Base-by-base conservation (phyloP, 2,329 filamentous ascomycete genomes). In the Escovopsis weberi region DNA sequence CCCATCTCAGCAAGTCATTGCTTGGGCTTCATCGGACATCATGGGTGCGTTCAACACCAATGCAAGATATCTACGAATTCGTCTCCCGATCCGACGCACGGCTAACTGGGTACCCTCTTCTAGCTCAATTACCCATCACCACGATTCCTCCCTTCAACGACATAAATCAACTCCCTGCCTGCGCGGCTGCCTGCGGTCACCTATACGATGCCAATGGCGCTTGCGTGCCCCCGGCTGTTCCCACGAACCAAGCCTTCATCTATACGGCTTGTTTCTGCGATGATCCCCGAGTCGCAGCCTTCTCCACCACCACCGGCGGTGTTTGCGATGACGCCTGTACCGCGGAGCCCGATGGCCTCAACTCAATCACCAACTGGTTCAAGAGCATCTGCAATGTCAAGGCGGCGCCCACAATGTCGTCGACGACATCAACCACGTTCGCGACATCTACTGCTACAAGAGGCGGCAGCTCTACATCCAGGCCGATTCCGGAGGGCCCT, bases 241-340 rank as follows among this genome's bases (percentile, higher is more conserved):
- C 70, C 5, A 58, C 62, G 6, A 67, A 69, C 40, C 66, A 69
- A 39, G 58, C 70, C 35, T 54, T 59, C 18, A 71, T 67, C 37
- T 85, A 82, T 58, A 67, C 75, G 41, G 66, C 69, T 33, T 93
- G 86, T 62, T 87, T 93, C 64, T 94, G 86, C 64, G 64, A 69
- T 51, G 76, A 81, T 40, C 49, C 67, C 11, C 64, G 70, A 19
- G 69, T 91, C 3, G 63, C 68, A 4, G 59, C 68, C 8, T 77
- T 86, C 43, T 71, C 73, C 30, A 63, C 65, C 10, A 71, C 68
- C 32, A 67, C 71, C 4, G 62, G 67, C 4, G 74, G 74, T 4
- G 70, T 84, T 12, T 88, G 85, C 61, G 72, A 77, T 45, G 53
- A 62, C 12, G 67, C 65, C 19, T 86, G 82, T 53, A 61, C 67